Evolutionary conservation across 257 asterid genomes (phyloP).

Genomic region (Penstemon barbatus): DNA sequence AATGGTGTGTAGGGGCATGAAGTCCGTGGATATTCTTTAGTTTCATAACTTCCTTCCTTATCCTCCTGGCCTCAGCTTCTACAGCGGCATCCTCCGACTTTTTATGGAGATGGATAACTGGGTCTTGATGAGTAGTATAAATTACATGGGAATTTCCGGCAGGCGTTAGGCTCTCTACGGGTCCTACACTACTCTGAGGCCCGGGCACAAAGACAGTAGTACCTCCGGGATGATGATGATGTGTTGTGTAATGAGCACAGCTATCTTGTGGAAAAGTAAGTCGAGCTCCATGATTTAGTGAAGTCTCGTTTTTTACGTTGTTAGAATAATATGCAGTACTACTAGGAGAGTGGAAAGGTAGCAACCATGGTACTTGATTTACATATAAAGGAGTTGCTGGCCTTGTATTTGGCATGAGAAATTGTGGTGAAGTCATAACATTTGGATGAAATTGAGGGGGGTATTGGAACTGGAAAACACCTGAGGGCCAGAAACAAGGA

Average conservation of each 20-base stretch:
- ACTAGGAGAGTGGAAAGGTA: constrained; percentile 32
- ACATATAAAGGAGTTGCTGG: constrained; percentile 33
- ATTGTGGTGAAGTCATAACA: constrained; percentile 12
- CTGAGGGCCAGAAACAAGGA: constrained; percentile 42
- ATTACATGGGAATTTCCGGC: constrained; percentile 14
- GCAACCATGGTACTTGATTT: constrained; percentile 45
- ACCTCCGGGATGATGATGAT: neutral
- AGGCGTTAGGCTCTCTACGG: neutral
- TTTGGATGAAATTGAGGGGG: constrained; percentile 18
- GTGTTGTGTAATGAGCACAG: neutral
- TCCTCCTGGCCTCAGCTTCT: constrained; percentile 61
- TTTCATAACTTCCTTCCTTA: constrained; percentile 70
- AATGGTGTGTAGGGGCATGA: neutral
- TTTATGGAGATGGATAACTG: neutral
- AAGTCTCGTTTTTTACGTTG: constrained; percentile 6
- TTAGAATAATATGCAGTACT: constrained; percentile 17
- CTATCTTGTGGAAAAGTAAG: constrained; percentile 13
- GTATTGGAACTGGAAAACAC: constrained; percentile 25
- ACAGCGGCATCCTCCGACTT: constrained; percentile 25
- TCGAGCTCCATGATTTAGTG: constrained; percentile 12
- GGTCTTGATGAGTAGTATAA: constrained; percentile 1
- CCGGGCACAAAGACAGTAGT: neutral
- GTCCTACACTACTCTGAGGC: constrained; percentile 8
- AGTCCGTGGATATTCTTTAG: constrained; percentile 35
- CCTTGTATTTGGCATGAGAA: constrained; percentile 12